Evolutionary conservation across 1,284 basidiomycete species (phyloP), one percentile per base, ranked within the genome.

Genomic region (Rhodotorula glutinis): DNA sequence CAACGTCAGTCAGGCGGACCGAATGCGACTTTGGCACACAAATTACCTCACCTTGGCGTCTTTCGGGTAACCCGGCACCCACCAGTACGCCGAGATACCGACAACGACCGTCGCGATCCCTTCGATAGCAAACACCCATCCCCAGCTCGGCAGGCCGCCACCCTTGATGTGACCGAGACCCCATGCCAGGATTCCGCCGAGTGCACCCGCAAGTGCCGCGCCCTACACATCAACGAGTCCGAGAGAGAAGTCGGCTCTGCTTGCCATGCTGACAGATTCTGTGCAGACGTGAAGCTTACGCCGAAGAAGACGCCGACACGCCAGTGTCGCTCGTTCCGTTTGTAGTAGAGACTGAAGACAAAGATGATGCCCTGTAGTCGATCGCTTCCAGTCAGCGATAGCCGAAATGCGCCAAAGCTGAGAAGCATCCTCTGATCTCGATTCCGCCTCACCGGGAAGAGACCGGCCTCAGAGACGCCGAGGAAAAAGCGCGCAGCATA

Each of bases 321-420:
- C 80, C 83, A 84, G 67, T 85, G 84, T 4, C 85, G 82, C 74
- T 87, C 85, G 41, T 73, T 73, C 78, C 84, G 82, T 76, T 64
- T 81, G 78, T 87, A 87, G 72, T 85, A 88, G 29, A 85, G 82
- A 16, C 84, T 85, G 73, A 87, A 86, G 3, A 86, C 75, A 72
- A 83, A 87, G 19, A 86, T 80, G 4, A 82, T 81, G n/a, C 85
- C 86, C 33, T 38, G 33, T 11, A n/a, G n/a, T n/a, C n/a, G n/a
- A n/a, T n/a, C n/a, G n/a, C n/a, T n/a, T n/a, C n/a, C n/a, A n/a
- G n/a, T n/a, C n/a, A n/a, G n/a, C n/a, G n/a, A n/a, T n/a, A n/a
- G n/a, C n/a, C n/a, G n/a, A n/a, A n/a, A n/a, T n/a, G n/a, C n/a
- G n/a, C n/a, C n/a, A n/a, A n/a, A n/a, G n/a, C n/a, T n/a, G n/a